A percentile compares a stretch with the other conserved stretches of the same genome.
Conservation (phyloP, 805 yeast genomes). For the Diddensiella santjacobensis region DNA sequence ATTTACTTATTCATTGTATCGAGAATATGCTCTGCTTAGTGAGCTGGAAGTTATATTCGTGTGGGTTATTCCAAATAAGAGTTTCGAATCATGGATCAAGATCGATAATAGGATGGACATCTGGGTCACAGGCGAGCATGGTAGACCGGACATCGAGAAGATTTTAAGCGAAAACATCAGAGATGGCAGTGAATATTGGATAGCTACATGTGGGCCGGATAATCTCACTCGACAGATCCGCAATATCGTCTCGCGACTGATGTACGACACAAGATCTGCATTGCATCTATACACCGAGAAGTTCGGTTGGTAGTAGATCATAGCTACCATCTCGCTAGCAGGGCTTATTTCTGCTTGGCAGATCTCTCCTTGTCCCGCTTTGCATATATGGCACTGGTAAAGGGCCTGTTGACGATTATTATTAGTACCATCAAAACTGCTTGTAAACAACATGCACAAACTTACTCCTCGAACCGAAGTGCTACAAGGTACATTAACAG, state of each 20-base stretch:
- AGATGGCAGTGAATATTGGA: conserved; percentile 24
- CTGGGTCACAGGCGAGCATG: conserved; percentile 31
- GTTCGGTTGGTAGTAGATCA: conserved; percentile 30
- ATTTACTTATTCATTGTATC: conserved; percentile 28
- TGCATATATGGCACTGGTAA: conserved; percentile 89
- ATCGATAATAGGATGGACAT: conserved; percentile 23
- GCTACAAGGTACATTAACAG: conserved; percentile 81
- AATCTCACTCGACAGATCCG: conserved; percentile 29
- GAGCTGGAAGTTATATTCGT: conserved; percentile 25
- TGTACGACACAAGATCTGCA: conserved; percentile 23
- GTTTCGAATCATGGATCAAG: conserved; percentile 29
- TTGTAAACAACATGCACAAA: conserved; percentile 2
- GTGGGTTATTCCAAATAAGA: conserved; percentile 31
- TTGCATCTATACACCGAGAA: conserved; percentile 30
- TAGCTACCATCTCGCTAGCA: background rate
- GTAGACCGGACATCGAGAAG: conserved; percentile 29
- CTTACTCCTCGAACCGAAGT: conserved; percentile 73
- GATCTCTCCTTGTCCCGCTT: conserved; percentile 47
- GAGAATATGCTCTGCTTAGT: conserved; percentile 8
- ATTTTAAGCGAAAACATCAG: conserved; percentile 22
- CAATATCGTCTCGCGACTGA: conserved; percentile 27
- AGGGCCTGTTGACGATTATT: no score
- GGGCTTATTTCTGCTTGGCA: conserved; percentile 17
- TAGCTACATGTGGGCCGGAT: conserved; percentile 33
- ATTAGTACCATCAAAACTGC: no score